A percentile compares a stretch with the other conserved stretches of the same genome.
Conservation (phyloP, 1,139 yeast genomes). For the Debaryomyces coudertii region DNA sequence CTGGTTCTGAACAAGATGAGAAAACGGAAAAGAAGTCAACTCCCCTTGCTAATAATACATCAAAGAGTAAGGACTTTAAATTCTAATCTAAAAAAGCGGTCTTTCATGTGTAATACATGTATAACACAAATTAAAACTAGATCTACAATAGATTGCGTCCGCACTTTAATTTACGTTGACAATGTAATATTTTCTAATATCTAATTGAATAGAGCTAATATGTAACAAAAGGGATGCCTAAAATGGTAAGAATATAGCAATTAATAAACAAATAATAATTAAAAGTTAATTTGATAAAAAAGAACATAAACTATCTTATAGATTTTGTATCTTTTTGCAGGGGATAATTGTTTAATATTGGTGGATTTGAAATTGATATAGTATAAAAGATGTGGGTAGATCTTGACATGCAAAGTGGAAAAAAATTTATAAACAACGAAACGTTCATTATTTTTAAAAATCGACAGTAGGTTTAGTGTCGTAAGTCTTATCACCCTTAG, state of each 20-base stretch:
- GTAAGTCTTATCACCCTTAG: slow-evolving; percentile 59
- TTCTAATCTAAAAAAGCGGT: slow-evolving; percentile 11
- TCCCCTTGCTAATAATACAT: neutral
- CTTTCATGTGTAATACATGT: neutral
- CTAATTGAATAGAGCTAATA: slow-evolving; percentile 8
- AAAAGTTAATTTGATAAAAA: slow-evolving; percentile 1
- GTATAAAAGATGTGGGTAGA: slow-evolving; percentile 6
- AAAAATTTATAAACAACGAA: slow-evolving; percentile 6
- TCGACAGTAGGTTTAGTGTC: slow-evolving; percentile 53
- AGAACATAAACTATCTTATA: slow-evolving; percentile 6
- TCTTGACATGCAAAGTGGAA: slow-evolving; percentile 10
- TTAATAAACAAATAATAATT: slow-evolving; percentile 7
- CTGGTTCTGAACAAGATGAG: slow-evolving; percentile 10
- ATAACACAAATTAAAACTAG: no score
- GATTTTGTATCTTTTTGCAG: slow-evolving; percentile 2
- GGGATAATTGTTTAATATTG: slow-evolving; percentile 3
- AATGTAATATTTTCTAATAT: slow-evolving; percentile 7
- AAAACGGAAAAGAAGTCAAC: slow-evolving; percentile 5
- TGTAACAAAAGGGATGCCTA: slow-evolving; percentile 8
- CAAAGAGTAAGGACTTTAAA: slow-evolving; percentile 14
- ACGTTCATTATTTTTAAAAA: slow-evolving; percentile 22
- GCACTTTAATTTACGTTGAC: neutral
- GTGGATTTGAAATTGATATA: slow-evolving; percentile 5
- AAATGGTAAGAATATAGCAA: slow-evolving; percentile 5
- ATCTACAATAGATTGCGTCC: no score